A percentile compares a stretch with the other conserved stretches of the same genome.
These are phyloP conservation scores for Acer campestre DNA, from an alignment of 345 rosid species.

Conservation along the genomic window DNA sequence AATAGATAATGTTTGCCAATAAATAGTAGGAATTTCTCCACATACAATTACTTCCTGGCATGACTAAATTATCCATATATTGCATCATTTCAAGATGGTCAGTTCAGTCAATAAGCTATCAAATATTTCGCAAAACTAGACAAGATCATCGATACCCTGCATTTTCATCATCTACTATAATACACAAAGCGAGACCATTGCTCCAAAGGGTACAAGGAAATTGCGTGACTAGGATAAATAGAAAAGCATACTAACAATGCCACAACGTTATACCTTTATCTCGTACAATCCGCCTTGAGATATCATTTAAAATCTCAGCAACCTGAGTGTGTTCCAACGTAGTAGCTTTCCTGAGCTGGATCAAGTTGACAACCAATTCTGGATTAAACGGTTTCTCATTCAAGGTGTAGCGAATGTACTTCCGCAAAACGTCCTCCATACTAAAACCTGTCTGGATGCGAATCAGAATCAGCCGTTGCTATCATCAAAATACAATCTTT, in stretches of 20 bases:
- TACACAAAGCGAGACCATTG: background rate
- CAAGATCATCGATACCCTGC: background rate
- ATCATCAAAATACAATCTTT: constrained; percentile 36
- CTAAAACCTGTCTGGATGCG: constrained; percentile 87
- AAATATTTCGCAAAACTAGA: background rate
- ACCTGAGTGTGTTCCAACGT: constrained; percentile 67
- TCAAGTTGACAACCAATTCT: constrained; percentile 62
- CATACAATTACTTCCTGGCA: background rate
- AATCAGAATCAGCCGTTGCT: constrained; percentile 27
- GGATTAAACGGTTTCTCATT: constrained; percentile 93
- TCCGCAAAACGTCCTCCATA: constrained; percentile 85
- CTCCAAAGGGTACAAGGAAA: background rate
- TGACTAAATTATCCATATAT: constrained; percentile 5
- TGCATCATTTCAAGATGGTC: background rate
- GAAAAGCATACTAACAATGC: background rate
- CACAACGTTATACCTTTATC: constrained; percentile 64
- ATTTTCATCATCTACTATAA: background rate
- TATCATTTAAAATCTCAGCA: constrained; percentile 78
- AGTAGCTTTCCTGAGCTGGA: constrained; percentile 77
- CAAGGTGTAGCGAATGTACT: constrained; percentile 82
- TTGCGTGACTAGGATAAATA: background rate
- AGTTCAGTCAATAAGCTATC: background rate
- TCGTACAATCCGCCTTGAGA: constrained; percentile 75
- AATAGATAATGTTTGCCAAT: background rate
- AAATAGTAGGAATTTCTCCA: background rate